Evolutionary conservation across 2,329 filamentous ascomycete genomes (phyloP).

Genomic region (Microcera coccophila): DNA sequence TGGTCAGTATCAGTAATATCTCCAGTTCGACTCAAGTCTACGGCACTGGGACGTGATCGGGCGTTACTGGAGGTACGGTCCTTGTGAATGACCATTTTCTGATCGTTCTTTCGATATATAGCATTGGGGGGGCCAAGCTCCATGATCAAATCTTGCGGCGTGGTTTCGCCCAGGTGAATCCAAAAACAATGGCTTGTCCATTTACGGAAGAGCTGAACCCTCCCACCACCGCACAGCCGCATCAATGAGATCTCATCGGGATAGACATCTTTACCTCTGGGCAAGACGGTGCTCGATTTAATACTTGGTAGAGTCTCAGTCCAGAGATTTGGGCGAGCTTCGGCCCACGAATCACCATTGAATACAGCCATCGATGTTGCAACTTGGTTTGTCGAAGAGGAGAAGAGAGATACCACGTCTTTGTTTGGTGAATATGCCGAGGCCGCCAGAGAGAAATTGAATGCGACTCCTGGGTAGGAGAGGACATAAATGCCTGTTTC

Average conservation of each 20-base stretch:
- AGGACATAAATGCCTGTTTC: constrained; percentile 76
- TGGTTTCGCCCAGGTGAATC: constrained; percentile 79
- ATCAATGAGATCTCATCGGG: constrained; percentile 85
- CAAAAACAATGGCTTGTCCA: constrained; percentile 62
- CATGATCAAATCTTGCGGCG: constrained; percentile 83
- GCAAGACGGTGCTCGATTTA: constrained; percentile 64
- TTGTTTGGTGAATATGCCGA: constrained; percentile 70
- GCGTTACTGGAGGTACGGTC: constrained; percentile 52
- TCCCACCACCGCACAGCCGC: constrained; percentile 72
- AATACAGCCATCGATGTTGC: constrained; percentile 90
- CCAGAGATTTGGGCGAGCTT: constrained; percentile 73
- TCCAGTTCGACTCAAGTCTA: constrained; percentile 46
- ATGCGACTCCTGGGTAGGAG: constrained; percentile 91
- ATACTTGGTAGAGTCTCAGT: constrained; percentile 69
- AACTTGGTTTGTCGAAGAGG: constrained; percentile 69
- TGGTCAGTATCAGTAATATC: constrained; percentile 69
- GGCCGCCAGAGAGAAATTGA: constrained; percentile 76
- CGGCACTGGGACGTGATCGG: constrained; percentile 42
- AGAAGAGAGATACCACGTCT: constrained; percentile 83
- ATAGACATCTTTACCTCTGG: constrained; percentile 71
- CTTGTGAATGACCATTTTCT: constrained; percentile 82
- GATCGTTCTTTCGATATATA: constrained; percentile 87
- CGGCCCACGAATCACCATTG: constrained; percentile 83
- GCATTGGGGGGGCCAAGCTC: constrained; percentile 91
- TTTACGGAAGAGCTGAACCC: constrained; percentile 71